Base-by-base conservation (phyloP, 1,284 basidiomycete genomes). In the Exobasidium cylindrosporum region DNA sequence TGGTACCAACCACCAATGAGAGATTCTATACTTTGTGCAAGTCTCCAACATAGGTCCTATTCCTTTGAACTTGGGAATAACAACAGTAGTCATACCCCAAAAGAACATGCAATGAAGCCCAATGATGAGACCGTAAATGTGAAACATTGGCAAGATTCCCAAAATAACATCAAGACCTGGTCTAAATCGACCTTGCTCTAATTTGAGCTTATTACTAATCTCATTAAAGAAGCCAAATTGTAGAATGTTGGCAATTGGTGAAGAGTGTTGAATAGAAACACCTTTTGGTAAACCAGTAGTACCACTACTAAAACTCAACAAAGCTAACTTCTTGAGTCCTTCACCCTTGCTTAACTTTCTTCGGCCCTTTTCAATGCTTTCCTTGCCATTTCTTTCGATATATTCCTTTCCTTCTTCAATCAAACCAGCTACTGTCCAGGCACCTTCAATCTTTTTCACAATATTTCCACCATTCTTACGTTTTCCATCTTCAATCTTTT, bases 291-390 rank as follows among this genome's bases (percentile, higher is more conserved):
- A 86, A 5, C 90, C 90, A 66, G 90, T 92, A 1, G 90, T 92
- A 17, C 90, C 90, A 61, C 87, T 89, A 0, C 88, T 90, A 77
- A 91, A 90, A 55, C 84, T 87, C 43, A 90, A 80, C 67, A 91
- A 87, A 0, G 90, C 90, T 4, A 90, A 69, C 63, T 87, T 87
- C 6, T 82, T 86, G 77, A 84, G 86, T 21, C 82, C 86, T 79
- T 91, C 89, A 0, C 87, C 89, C 1, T 84, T 82, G 17, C 72
- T 78, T 44, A 91, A 81, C 17, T 78, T 81, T 46, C 58, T 45
- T 3, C 69, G 63, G 3, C 66, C 35, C 83, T 80, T 67, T 86
- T 54, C 29, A 14, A 81, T 68, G 84, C 89, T 40, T 70, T 81
- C 28, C 73, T 73, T 0, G 76, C 77, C 58, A 71, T 81, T 54